A percentile compares a stretch with the other conserved stretches of the same genome.
Conservation (phyloP, 1,284 basidiomycete species). For the Malassezia vespertilionis region DNA sequence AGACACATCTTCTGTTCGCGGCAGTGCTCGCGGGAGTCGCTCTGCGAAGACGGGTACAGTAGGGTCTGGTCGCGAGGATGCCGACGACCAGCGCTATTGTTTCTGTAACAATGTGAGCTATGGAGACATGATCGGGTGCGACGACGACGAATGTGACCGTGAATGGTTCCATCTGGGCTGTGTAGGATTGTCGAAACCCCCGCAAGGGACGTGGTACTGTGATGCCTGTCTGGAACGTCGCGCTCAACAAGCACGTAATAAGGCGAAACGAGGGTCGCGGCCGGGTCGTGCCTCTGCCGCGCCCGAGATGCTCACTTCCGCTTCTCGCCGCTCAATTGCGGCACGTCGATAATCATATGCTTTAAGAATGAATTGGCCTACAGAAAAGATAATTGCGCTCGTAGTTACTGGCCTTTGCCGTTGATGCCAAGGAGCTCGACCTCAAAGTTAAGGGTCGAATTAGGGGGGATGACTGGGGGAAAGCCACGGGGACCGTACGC, state of each 20-base stretch:
- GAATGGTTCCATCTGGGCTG: constrained; percentile 85
- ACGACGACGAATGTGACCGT: constrained; percentile 70
- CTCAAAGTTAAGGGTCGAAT: constrained; percentile 37
- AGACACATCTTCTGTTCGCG: not conserved
- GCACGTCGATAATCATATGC: not conserved
- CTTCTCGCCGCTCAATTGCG: constrained; percentile 3
- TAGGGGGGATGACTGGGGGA: constrained; percentile 47
- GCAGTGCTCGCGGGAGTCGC: not conserved
- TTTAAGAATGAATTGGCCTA: not conserved
- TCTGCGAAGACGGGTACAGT: not conserved
- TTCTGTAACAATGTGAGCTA: constrained; percentile 75
- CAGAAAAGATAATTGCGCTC: too few species aligned
- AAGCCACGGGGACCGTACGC: constrained; percentile 42
- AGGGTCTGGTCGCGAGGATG: constrained; percentile 21
- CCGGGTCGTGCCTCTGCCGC: not conserved
- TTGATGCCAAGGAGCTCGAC: constrained; percentile 50
- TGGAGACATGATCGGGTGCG: constrained; percentile 96
- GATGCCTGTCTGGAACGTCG: constrained; percentile 39
- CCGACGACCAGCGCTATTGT: constrained; percentile 66
- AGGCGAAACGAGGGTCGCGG: constrained; percentile 11
- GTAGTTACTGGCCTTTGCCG: constrained; percentile 22
- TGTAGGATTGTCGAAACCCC: constrained; percentile 57
- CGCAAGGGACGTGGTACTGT: constrained; percentile 65
- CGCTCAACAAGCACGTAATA: constrained; percentile 10
- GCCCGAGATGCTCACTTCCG: not conserved